A percentile compares a stretch with the other conserved stretches of the same genome.
These are phyloP conservation scores for Pythium pyrilobum DNA, from an alignment of 352 stramenopile species.

Conservation along the genomic window DNA sequence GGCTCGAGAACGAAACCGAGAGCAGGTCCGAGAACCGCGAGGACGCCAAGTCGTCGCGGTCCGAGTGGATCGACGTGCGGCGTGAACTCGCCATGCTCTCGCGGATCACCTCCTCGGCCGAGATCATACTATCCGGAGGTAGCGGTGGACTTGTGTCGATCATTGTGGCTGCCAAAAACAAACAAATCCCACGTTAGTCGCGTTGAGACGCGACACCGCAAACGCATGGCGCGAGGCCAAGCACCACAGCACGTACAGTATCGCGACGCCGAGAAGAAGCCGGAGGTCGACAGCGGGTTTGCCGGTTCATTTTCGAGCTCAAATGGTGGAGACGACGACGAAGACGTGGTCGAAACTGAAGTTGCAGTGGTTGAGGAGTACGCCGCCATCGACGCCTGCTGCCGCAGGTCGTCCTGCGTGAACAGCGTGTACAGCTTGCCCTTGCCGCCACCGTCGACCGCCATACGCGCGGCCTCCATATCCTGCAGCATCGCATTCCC, in stretches of 20 bases:
- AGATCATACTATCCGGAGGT: slow-evolving; percentile 77
- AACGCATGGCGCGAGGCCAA: no score
- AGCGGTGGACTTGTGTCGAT: slow-evolving; percentile 56
- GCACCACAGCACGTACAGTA: slow-evolving; percentile 13
- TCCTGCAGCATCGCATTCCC: not conserved
- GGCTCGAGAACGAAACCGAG: slow-evolving; percentile 66
- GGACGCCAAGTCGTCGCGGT: slow-evolving; percentile 53
- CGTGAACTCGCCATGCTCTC: slow-evolving; percentile 78
- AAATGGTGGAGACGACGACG: not conserved
- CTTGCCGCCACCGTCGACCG: not conserved
- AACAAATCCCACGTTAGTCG: no score
- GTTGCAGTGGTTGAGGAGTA: not conserved
- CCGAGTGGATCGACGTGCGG: slow-evolving; percentile 63
- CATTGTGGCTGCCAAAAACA: slow-evolving; percentile 32
- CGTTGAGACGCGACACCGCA: no score
- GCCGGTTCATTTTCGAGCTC: not conserved
- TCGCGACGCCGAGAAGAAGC: slow-evolving; percentile 19
- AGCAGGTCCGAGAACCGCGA: slow-evolving; percentile 39
- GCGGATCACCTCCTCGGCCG: slow-evolving; percentile 81
- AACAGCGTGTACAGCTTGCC: slow-evolving; percentile 18
- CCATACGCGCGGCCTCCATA: not conserved
- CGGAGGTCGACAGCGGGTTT: slow-evolving; percentile 17
- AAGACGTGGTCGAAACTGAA: not conserved
- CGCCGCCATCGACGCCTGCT: slow-evolving; percentile 1
- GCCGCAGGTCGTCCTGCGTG: slow-evolving; percentile 12